Evolutionary conservation across 768 basidiomycete genomes (phyloP).

Genomic region (Dacryopinax primogenitus): DNA sequence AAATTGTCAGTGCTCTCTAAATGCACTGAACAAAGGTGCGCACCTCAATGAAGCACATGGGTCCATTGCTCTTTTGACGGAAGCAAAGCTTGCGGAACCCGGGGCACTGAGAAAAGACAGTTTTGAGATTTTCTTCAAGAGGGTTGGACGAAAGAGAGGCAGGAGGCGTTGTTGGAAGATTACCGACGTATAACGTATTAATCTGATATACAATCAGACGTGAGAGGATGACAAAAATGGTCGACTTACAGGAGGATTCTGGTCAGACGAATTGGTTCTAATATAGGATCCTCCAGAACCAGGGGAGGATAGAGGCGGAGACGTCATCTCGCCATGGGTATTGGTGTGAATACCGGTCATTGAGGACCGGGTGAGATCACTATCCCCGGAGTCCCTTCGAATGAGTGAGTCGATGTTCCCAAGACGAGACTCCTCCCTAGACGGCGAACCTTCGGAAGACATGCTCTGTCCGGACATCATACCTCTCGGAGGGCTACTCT

Average conservation of each 20-base stretch:
- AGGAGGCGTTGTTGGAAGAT: constrained; percentile 70
- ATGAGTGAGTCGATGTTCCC: constrained; percentile 5
- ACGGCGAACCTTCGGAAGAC: constrained; percentile 9
- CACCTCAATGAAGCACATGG: constrained; percentile 99
- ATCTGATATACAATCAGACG: constrained; percentile 37
- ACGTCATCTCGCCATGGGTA: constrained; percentile 36
- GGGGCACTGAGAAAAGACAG: constrained; percentile 61
- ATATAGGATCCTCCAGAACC: constrained; percentile 47
- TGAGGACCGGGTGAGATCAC: constrained; percentile 9
- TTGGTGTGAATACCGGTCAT: constrained; percentile 18
- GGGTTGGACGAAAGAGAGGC: constrained; percentile 61
- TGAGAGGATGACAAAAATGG: constrained; percentile 4
- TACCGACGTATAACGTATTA: constrained; percentile 99
- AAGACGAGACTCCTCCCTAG: constrained; percentile 8
- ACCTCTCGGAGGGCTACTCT: constrained; percentile 8
- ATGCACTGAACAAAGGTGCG: constrained; percentile 15
- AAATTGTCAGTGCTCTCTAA: constrained; percentile 3
- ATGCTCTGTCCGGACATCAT: constrained; percentile 7
- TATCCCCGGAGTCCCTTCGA: constrained; percentile 9
- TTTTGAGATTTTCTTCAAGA: constrained; percentile 75
- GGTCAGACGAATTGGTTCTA: constrained; percentile 47
- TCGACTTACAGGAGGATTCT: constrained; percentile 75
- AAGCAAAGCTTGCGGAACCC: constrained; percentile 91
- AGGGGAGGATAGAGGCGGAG: constrained; percentile 67
- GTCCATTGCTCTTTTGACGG: constrained; percentile 91